Base-by-base conservation (phyloP, 2,329 filamentous ascomycete species). In the Dactylellina drechsleri region DNA sequence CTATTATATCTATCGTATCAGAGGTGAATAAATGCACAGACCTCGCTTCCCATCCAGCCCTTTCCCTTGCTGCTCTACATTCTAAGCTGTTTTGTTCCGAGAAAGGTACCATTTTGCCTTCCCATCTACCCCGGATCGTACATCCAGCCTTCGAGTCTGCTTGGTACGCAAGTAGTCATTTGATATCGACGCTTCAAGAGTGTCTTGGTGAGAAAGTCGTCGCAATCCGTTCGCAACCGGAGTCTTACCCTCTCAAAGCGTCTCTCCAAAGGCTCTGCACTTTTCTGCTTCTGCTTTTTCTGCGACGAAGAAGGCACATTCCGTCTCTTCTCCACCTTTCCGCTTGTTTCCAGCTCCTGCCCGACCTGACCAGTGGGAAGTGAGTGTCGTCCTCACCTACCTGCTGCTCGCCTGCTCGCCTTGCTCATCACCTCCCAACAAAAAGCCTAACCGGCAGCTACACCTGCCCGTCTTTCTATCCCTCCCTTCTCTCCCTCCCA, bases 301-400 rank as follows among this genome's bases (percentile, higher is more conserved):
- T 5, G 31, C 10, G 31, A 36, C 31, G 10, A 36, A 28, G 7
- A 28, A 36, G 31, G 31, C 31, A 36, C 28, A 16, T 31, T 57
- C 53, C 20, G 7, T 40, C 54, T 40, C 23, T 58, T 15, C 40
- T 26, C 16, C 40, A 1, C 40, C 54, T 23, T 60, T 45, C 56
- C 53, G 64, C 54, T 54, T 68, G 18, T 60, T 53, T 68, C 65
- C 12, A 56, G 31, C 31, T 36, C 31, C 10, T 36, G 10, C 31
- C 6, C 6, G 5, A 10, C 31, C 5, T 8, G 31, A 36, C 31
- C 31, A 36, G 31, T 36, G 31, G 10, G 31, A 36, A 7, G 31
- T 2, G 31, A 8, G 43, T 47, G 43, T 15, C 15, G 15, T 47
- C 1, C 16, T n/a, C 43, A 47, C 43, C 43, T n/a, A 18, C 31